Percentiles rank a stretch among this genome's conserved stretches.
phyloP scores from a whole-genome alignment of 176 grass and related monocot species.

The Musa itinerans region DNA sequence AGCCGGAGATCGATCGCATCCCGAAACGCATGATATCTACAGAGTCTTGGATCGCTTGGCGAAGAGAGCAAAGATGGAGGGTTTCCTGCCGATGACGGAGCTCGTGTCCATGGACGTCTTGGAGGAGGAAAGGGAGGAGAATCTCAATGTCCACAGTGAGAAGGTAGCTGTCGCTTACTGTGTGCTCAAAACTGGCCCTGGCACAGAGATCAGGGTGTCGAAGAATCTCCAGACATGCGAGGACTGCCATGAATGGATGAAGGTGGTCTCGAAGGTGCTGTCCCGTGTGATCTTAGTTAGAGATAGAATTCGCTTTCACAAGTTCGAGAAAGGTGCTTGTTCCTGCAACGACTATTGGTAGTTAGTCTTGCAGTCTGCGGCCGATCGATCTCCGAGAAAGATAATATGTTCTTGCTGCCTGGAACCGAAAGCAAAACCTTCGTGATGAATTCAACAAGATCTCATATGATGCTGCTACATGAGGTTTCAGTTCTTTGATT shows the following conservation, averaged over 20 bases:
- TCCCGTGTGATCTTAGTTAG: constrained; percentile 49
- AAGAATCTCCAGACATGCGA: constrained; percentile 60
- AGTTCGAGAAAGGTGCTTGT: constrained; percentile 54
- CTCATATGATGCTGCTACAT: neutral
- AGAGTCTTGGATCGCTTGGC: constrained; percentile 33
- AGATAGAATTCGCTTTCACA: constrained; percentile 59
- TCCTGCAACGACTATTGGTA: constrained; percentile 78
- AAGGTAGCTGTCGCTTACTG: constrained; percentile 55
- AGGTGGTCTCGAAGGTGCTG: constrained; percentile 51
- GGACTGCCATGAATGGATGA: constrained; percentile 75
- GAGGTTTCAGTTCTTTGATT: neutral
- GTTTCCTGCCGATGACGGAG: constrained; percentile 49
- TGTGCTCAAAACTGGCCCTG: constrained; percentile 54
- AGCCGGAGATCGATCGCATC: constrained; percentile 49
- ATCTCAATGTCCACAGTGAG: constrained; percentile 53
- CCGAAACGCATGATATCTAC: constrained; percentile 43
- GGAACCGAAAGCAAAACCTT: too few species aligned
- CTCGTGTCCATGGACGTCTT: constrained; percentile 55
- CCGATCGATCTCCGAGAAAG: too few species aligned
- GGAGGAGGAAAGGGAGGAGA: constrained; percentile 70
- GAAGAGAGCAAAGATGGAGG: constrained; percentile 46
- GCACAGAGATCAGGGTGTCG: constrained; percentile 54
- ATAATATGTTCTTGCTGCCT: too few species aligned
- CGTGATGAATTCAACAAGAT: too few species aligned
- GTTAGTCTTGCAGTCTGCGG: constrained; percentile 8